phyloP scores from a whole-genome alignment of 1,139 yeast species.

The Hyphopichia khmerensis region DNA sequence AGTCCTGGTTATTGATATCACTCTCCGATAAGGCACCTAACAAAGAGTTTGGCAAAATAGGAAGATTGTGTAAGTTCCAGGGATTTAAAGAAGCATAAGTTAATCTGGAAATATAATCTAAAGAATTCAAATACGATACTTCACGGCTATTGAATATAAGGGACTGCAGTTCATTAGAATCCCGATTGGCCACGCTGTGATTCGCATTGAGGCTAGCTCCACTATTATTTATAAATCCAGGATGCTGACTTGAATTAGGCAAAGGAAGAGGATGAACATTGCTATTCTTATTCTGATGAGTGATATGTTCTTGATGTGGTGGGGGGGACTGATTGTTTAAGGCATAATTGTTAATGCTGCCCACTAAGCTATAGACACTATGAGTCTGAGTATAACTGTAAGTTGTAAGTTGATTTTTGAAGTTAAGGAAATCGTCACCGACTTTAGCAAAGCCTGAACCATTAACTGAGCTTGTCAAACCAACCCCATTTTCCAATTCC shows the following conservation, averaged over 20 bases:
- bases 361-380: background rate
- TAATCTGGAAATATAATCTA: conserved; percentile 19
- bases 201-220: background rate
- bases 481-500: conserved; percentile 31
- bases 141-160: conserved; percentile 8
- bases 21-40: conserved; percentile 33
- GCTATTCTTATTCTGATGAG: background rate
- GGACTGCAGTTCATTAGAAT: background rate
- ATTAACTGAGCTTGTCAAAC: conserved; percentile 20
- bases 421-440: conserved; percentile 26
- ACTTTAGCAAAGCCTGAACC: conserved; percentile 25
- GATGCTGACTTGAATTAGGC: background rate
- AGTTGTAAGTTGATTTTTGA: conserved; percentile 19
- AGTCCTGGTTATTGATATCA: conserved; percentile 43
- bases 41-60: conserved; percentile 56
- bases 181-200: background rate
- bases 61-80: conserved; percentile 73
- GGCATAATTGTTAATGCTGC: conserved; percentile 8
- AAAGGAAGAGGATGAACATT: background rate
- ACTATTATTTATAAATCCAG: background rate
- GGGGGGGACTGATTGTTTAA: background rate
- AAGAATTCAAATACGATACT: conserved; percentile 20
- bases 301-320: background rate
- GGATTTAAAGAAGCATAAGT: conserved; percentile 39
- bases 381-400: conserved; percentile 4